Evolutionary conservation across 495 filamentous ascomycete species (phyloP).

Genomic region (Talaromyces ruber): DNA sequence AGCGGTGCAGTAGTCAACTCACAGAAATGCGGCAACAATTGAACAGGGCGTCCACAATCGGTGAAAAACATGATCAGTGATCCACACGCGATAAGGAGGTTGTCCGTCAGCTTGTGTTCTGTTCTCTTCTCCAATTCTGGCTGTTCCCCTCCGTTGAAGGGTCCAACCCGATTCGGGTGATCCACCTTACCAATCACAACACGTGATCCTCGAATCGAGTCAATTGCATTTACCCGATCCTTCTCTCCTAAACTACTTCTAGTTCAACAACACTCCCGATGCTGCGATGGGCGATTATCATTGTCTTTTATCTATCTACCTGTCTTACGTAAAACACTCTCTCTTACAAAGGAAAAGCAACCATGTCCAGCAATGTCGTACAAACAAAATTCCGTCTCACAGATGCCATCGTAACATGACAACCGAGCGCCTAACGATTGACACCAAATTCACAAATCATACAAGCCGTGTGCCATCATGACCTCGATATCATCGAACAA

Average conservation of each 20-base stretch:
- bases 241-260: background rate
- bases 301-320: background rate
- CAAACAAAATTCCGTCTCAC: background rate
- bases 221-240: background rate
- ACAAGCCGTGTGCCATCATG: background rate
- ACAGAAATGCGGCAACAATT: background rate
- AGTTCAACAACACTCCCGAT: background rate
- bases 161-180: background rate
- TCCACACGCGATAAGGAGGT: background rate
- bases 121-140: background rate
- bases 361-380: background rate
- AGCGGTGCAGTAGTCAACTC: background rate
- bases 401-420: background rate
- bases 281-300: background rate
- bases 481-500: background rate
- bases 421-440: background rate
- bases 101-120: background rate
- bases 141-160: background rate
- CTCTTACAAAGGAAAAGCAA: background rate
- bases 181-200: background rate
- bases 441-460: background rate
- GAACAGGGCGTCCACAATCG: background rate
- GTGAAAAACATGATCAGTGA: background rate
- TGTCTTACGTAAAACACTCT: background rate
- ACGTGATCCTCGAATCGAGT: background rate